Conservation (phyloP, 306 rosid species). For the Senna tora region DNA sequence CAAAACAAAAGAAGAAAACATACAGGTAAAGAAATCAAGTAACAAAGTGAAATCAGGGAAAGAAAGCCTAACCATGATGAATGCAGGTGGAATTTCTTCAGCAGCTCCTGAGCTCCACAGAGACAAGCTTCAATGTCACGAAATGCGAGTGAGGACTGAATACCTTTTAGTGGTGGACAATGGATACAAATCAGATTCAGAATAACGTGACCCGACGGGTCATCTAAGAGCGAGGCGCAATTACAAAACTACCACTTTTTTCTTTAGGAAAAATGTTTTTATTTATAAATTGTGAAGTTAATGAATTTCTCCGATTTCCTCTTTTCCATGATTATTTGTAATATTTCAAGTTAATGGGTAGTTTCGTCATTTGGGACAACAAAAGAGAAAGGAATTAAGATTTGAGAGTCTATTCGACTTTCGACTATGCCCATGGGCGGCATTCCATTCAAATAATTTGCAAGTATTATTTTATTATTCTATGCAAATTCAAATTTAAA, state of each 20-base stretch:
- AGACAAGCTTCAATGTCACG: constrained; percentile 7
- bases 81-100: constrained; percentile 22
- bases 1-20: constrained; percentile 8
- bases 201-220: neutral
- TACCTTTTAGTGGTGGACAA: neutral
- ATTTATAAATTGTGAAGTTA: neutral
- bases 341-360: neutral
- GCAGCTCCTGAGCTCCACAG: neutral
- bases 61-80: constrained; percentile 41
- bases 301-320: neutral
- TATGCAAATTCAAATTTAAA: neutral
- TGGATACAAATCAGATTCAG: neutral
- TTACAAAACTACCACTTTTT: constrained; percentile 24
- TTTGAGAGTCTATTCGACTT: too few species aligned
- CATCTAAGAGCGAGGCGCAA: neutral
- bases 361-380: constrained; percentile 7
- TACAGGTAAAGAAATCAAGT: neutral
- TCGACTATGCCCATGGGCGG: neutral
- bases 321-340: neutral
- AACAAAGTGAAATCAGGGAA: neutral
- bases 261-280: neutral
- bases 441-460: constrained; percentile 2
- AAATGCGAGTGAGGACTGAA: neutral
- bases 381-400: neutral
- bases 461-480: neutral